Evolutionary conservation across 768 basidiomycete species (phyloP).

Genomic region (Hemileccinum rubropunctum): DNA sequence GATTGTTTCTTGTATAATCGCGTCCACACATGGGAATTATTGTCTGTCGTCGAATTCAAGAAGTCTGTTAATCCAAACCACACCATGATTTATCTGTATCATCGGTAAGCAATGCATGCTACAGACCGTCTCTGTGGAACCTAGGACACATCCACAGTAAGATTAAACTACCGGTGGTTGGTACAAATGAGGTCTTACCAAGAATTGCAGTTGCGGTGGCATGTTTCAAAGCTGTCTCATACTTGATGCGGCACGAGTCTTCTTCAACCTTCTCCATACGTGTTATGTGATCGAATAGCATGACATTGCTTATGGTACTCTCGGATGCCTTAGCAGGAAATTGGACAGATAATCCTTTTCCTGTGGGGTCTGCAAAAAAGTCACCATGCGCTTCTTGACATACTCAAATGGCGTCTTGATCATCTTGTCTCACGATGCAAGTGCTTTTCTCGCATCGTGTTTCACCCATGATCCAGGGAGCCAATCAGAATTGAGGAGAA

Average conservation of each 20-base stretch:
- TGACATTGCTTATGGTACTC: too few relatives aligned
- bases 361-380: not conserved
- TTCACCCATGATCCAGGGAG: slow-evolving; percentile 39
- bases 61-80: slow-evolving; percentile 4
- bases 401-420: slow-evolving; percentile 24
- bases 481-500: slow-evolving; percentile 27
- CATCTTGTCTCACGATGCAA: not conserved
- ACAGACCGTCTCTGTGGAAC: slow-evolving; percentile 10
- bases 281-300: too few relatives aligned
- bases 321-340: too few relatives aligned
- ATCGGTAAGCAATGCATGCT: not conserved
- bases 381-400: slow-evolving; percentile 29
- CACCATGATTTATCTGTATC: slow-evolving; percentile 8
- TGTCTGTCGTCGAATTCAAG: slow-evolving; percentile 17
- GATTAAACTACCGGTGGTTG: not conserved
- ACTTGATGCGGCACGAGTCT: too few relatives aligned
- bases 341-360: too few relatives aligned
- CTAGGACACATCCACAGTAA: not conserved
- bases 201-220: slow-evolving; percentile 9
- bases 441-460: slow-evolving; percentile 23
- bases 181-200: slow-evolving; percentile 3
- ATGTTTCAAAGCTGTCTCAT: slow-evolving; percentile 4
- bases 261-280: too few relatives aligned
- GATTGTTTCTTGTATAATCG: slow-evolving; percentile 14
- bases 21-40: slow-evolving; percentile 15